Evolutionary conservation across 441 rosid genomes (phyloP).

Genomic region (Isatis lusitanica): DNA sequence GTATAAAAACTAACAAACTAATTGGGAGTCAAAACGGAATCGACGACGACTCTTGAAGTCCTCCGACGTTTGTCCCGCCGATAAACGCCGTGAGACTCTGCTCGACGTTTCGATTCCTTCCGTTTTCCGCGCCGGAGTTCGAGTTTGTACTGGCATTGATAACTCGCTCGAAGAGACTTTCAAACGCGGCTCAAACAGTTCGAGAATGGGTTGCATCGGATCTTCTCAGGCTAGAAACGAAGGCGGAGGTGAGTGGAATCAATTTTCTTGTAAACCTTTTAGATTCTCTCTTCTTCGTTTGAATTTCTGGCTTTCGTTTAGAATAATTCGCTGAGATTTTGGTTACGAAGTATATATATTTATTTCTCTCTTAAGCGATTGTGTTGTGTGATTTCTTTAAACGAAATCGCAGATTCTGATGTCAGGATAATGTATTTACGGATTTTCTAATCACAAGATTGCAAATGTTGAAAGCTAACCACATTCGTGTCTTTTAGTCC

Average conservation of each 20-base stretch:
- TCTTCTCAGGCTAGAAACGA: constrained; percentile 39
- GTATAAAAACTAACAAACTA: background rate
- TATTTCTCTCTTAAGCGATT: no score
- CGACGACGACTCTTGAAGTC: constrained; percentile 16
- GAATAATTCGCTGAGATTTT: background rate
- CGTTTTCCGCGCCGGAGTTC: no score
- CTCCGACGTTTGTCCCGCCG: constrained; percentile 9
- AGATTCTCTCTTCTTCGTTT: background rate
- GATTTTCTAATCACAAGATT: background rate
- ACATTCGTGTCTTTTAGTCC: no score
- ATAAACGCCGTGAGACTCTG: background rate
- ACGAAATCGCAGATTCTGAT: no score
- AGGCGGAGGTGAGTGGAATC: constrained; percentile 33
- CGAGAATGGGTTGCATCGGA: constrained; percentile 49
- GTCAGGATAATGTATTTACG: background rate
- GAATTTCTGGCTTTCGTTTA: background rate
- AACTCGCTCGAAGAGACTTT: background rate
- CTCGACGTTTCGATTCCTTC: background rate
- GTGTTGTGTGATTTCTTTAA: no score
- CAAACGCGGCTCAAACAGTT: background rate
- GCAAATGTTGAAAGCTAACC: background rate
- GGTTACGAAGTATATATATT: no score
- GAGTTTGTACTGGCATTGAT: background rate
- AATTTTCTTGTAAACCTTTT: background rate
- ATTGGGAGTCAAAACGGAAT: constrained; percentile 18